These are phyloP conservation scores for Fermentozyma sake DNA, from an alignment of 1,139 yeast species.

Conservation along the genomic window DNA sequence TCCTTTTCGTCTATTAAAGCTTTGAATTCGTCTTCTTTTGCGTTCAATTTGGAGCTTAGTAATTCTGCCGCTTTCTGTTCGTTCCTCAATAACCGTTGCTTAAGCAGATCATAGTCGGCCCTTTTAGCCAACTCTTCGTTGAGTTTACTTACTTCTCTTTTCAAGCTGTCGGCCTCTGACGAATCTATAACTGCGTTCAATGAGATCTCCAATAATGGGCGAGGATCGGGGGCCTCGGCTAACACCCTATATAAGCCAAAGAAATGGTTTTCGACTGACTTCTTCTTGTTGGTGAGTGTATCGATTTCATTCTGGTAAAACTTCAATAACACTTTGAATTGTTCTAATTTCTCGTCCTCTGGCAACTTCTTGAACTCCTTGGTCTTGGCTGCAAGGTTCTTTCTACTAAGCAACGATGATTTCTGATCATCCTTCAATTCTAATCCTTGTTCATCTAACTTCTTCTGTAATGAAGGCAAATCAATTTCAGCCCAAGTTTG, in stretches of 20 bases:
- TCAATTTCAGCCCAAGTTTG: constrained; percentile 76
- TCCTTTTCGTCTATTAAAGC: constrained; percentile 61
- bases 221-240: constrained; percentile 93
- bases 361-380: constrained; percentile 73
- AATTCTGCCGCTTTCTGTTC: constrained; percentile 58
- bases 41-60: constrained; percentile 39
- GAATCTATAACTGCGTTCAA: constrained; percentile 61
- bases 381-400: constrained; percentile 74
- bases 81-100: constrained; percentile 51
- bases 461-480: constrained; percentile 61
- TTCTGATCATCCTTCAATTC: constrained; percentile 70
- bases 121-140: constrained; percentile 58
- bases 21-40: constrained; percentile 60
- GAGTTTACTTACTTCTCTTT: constrained; percentile 50
- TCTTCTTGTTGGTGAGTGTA: constrained; percentile 69
- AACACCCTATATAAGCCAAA: constrained; percentile 69
- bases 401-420: constrained; percentile 62
- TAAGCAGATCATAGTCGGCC: constrained; percentile 78
- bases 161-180: constrained; percentile 50
- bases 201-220: constrained; percentile 70
- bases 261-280: constrained; percentile 67
- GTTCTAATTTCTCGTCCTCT: constrained; percentile 60
- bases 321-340: constrained; percentile 67
- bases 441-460: constrained; percentile 70
- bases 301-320: constrained; percentile 88